Percentiles rank a stretch among this genome's conserved stretches.
Evolutionary conservation across 495 filamentous ascomycete species (phyloP).

Genomic region (Neurospora pannonica): DNA sequence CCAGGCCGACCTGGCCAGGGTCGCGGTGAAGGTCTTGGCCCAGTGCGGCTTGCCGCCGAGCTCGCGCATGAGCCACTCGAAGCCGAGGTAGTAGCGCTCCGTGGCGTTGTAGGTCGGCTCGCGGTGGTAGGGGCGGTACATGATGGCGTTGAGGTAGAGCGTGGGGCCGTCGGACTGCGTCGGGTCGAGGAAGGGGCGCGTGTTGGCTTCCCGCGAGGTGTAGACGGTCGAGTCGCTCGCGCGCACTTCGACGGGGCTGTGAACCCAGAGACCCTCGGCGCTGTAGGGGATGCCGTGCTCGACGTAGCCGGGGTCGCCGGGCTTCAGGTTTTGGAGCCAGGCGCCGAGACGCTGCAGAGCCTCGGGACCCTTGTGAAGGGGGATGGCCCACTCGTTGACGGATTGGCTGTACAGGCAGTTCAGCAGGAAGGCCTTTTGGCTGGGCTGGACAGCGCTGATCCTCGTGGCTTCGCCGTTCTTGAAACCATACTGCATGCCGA

Average conservation of each 20-base stretch:
- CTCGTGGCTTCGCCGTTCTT: slow-evolving; percentile 49
- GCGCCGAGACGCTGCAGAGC: slow-evolving; percentile 71
- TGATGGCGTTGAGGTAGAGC: slow-evolving; percentile 89
- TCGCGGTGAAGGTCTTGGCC: slow-evolving; percentile 96
- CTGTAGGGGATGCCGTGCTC: slow-evolving; percentile 71
- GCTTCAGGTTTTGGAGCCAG: slow-evolving; percentile 63
- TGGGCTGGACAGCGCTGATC: slow-evolving; percentile 62
- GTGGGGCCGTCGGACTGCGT: slow-evolving; percentile 56
- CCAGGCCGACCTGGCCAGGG: no score
- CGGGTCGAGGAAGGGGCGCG: slow-evolving; percentile 71
- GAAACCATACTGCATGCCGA: slow-evolving; percentile 93
- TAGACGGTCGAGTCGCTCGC: slow-evolving; percentile 62
- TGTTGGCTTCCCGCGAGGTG: slow-evolving; percentile 25
- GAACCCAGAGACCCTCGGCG: slow-evolving; percentile 70
- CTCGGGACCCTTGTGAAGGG: slow-evolving; percentile 80
- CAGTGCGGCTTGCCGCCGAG: slow-evolving; percentile 87
- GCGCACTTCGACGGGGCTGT: slow-evolving; percentile 88
- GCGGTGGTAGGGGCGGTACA: slow-evolving; percentile 78
- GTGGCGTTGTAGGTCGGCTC: slow-evolving; percentile 63
- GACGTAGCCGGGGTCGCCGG: slow-evolving; percentile 42
- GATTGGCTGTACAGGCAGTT: slow-evolving; percentile 95
- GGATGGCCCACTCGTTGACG: slow-evolving; percentile 96
- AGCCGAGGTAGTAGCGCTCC: slow-evolving; percentile 78
- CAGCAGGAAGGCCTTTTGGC: slow-evolving; percentile 74
- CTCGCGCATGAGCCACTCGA: slow-evolving; percentile 93